Percentiles rank a stretch among this genome's conserved stretches.
phyloP scores from a whole-genome alignment of 768 basidiomycete species.

The Suillus bovinus region DNA sequence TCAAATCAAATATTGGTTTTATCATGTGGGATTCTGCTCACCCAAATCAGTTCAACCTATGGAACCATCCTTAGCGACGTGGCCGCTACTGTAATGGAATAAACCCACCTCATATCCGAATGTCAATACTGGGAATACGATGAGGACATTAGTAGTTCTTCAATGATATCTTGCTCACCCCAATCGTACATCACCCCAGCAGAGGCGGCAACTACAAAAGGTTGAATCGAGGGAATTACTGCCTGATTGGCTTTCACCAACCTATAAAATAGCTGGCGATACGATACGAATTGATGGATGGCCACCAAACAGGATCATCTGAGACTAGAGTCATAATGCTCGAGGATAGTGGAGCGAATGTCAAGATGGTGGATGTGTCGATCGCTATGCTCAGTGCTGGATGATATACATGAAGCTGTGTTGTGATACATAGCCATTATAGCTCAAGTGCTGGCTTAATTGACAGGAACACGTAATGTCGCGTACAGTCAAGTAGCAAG shows the following conservation, averaged over 20 bases:
- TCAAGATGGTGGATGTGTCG: not conserved
- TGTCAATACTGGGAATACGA: not conserved
- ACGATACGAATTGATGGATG: not conserved
- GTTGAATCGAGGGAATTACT: not conserved
- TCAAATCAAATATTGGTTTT: not conserved
- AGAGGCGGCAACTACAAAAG: not conserved
- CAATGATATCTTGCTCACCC: not conserved
- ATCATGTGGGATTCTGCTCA: not conserved
- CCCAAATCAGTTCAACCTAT: constrained; percentile 2
- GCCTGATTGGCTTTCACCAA: not conserved
- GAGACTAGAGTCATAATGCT: not conserved
- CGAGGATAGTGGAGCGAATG: not conserved
- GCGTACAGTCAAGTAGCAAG: not conserved
- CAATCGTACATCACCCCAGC: not conserved
- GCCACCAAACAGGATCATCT: not conserved
- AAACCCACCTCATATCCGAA: not conserved
- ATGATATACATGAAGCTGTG: not conserved
- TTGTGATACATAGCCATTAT: not conserved
- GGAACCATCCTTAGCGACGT: not conserved
- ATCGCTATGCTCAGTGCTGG: not conserved
- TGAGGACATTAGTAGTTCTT: not conserved
- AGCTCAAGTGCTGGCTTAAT: not conserved
- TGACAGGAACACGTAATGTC: not conserved
- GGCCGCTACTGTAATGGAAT: not conserved
- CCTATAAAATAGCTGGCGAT: not conserved